phyloP scores from a whole-genome alignment of 2,329 filamentous ascomycete genomes.

The Diaporthe longicolla region DNA sequence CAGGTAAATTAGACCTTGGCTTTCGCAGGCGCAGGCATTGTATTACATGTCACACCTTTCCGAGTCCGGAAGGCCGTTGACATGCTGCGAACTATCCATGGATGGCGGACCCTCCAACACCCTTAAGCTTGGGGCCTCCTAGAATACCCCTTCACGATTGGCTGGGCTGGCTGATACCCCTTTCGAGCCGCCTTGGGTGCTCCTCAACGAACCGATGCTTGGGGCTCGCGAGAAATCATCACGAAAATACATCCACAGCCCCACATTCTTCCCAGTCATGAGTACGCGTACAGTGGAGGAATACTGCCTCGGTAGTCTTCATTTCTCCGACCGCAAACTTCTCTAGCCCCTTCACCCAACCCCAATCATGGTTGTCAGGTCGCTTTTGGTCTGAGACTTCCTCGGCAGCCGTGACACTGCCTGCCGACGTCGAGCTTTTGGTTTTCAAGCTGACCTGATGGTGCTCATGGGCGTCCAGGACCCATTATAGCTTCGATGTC shows the following conservation, averaged over 20 bases:
- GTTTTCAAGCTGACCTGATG: background rate
- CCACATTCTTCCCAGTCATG: slow-evolving; percentile 5
- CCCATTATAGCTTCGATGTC: background rate
- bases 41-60: no score
- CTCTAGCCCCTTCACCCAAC: no score
- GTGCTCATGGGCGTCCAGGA: background rate
- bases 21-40: no score
- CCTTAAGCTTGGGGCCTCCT: background rate
- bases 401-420: background rate
- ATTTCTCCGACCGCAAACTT: background rate
- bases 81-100: no score
- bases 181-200: background rate
- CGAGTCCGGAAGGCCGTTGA: no score
- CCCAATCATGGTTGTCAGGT: background rate
- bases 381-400: no score
- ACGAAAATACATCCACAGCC: background rate
- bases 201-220: no score
- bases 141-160: background rate
- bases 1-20: no score
- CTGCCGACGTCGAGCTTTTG: background rate
- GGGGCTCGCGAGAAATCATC: no score
- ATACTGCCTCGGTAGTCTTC: no score
- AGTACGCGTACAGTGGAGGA: slow-evolving; percentile 3
- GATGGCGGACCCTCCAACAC: background rate
- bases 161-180: no score